Evolutionary conservation across 2,329 filamentous ascomycete species (phyloP), one percentile per base, ranked within the genome.

Genomic region (Ciborinia camelliae): DNA sequence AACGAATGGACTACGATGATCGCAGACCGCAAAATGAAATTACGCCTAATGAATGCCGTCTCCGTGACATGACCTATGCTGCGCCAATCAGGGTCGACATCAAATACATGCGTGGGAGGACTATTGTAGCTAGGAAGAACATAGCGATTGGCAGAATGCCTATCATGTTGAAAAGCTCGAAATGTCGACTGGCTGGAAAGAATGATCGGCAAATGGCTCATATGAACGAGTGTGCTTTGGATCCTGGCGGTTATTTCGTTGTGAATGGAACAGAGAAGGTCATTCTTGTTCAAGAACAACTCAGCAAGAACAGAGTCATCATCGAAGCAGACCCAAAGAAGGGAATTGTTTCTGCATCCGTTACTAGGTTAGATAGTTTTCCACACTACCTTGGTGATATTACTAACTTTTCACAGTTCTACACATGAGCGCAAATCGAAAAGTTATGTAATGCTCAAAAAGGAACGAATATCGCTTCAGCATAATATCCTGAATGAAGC

Each of bases 281-380:
- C 71, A 99, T 99, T 74, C 81, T 99, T 51, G 96, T 99, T 18
- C 95, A 99, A 77, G 96, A 99, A 75, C 95, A 99, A 79, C 81
- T 99, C 75, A 99, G 95, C 84, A 99, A 99, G 84, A 99, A 99
- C 78, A 88, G 95, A 80, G 91, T 99, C 73, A 97, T 99, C 75
- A 94, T 99, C 20, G 96, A 99, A 78, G 89, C 91, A 63, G 91
- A 94, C 72, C 84, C 89, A 61, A 96, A 96, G 79, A 98, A 97
- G 78, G 90, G 90, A 66, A 88, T 96, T 69, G 94, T 98, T 64
- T 91, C 94, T 71, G 95, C 96, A 45, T 98, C 95, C 1, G 95
- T 98, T 37, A 99, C 93, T 9, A 85, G 82, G 81, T 63, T 23
- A 63, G 61, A 26, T n/a, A 9, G 18, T 82, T 71, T 66, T 20